Base-by-base conservation (phyloP, 2,329 filamentous ascomycete species). In the Ophiostoma montium region DNA sequence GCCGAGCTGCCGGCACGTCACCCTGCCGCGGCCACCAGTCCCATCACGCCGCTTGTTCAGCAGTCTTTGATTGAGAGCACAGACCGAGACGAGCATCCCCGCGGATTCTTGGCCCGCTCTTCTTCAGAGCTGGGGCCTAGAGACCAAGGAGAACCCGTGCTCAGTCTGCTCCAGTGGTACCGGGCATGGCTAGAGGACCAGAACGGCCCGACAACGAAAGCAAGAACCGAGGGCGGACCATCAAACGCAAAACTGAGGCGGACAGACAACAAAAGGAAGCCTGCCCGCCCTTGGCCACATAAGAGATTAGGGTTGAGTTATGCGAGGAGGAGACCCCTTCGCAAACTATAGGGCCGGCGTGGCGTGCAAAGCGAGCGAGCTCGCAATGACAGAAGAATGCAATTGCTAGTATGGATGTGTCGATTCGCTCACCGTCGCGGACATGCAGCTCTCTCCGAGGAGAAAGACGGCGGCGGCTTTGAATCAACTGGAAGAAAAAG, bases 301-400 rank as follows among this genome's bases (percentile, higher is more conserved):
- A 63, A 70, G 67, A 70, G 70, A 75, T 84, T 95, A 95, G 89
- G 89, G 89, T 94, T 95, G 94, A 89, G 85, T 89, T 89, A 8
- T 27, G 85, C 86, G 80, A 82, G 67, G 27, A 18, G n/a, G 31
- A 70, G 39, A 27, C 23, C 15, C 39, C 39, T 75, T 78, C 84
- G 81, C 81, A 75, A 76, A 87, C 86, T 87, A 74, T 83, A 63
- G 71, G 76, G 82, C 79, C 81, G 81, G 84, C 79, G 78, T 70
- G 68, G 74, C 84, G 85, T 83, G 72, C 67, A 67, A 54, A 50
- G 53, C 43, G 16, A 23, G 13, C 1, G 18, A 18, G 8, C n/a
- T 6, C 9, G 16, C 11, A 32, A 10, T 19, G 50, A 52, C 43
- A 49, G 47, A 52, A 19, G n/a, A n/a, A 35, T 16, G 38, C 23